A percentile compares a stretch with the other conserved stretches of the same genome.
These are phyloP conservation scores for Cryphonectria radicalis DNA, from an alignment of 2,329 filamentous ascomycete genomes.

Conservation along the genomic window DNA sequence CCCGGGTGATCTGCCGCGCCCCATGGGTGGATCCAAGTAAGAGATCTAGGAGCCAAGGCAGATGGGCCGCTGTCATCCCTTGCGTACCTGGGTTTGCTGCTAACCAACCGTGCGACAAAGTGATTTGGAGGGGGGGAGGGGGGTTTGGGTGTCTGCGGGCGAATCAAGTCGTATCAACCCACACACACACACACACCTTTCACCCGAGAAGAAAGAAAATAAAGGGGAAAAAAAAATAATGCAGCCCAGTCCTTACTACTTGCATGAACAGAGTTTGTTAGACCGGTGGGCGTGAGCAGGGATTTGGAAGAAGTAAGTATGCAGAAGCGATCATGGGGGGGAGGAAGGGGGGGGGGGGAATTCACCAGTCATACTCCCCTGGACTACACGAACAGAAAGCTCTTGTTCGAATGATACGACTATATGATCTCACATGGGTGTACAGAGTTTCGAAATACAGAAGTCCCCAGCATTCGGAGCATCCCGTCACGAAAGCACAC, in stretches of 20 bases:
- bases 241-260: not conserved
- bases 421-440: not conserved
- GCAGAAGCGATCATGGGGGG: slow-evolving; percentile 1
- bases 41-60: not conserved
- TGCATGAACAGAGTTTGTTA: not conserved
- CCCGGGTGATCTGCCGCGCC: slow-evolving; percentile 1
- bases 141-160: not conserved
- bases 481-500: not conserved
- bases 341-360: not conserved
- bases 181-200: not conserved
- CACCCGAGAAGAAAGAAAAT: not conserved
- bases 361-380: not conserved
- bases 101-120: not conserved
- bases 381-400: not conserved
- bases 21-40: not conserved
- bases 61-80: slow-evolving; percentile 13
- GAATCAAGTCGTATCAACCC: not conserved
- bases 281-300: not conserved
- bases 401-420: not conserved
- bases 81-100: not conserved
- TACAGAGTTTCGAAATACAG: not conserved
- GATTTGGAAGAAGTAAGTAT: not conserved
- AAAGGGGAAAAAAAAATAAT: not conserved
- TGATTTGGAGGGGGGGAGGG: not conserved
- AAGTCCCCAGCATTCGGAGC: not conserved